Evolutionary conservation across 495 filamentous ascomycete genomes (phyloP).

Genomic region (Staphylotrichum tortipilum): DNA sequence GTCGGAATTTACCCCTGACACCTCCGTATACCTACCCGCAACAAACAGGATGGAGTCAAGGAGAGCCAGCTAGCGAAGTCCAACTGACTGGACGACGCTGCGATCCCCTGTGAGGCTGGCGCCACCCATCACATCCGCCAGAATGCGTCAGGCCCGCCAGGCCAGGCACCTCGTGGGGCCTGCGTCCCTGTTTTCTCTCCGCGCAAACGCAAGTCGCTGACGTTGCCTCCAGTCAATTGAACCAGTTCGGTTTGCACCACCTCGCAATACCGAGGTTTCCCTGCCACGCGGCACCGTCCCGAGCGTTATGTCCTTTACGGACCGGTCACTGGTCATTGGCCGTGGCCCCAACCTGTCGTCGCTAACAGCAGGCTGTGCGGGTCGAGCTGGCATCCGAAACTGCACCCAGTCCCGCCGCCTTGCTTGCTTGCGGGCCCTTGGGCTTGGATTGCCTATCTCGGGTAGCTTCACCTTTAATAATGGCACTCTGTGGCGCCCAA

Average conservation of each 20-base stretch:
- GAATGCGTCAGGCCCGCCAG: too few species aligned
- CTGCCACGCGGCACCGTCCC: conserved; percentile 8
- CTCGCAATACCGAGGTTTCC: background rate
- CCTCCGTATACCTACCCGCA: too few species aligned
- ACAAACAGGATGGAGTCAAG: too few species aligned
- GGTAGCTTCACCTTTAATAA: too few species aligned
- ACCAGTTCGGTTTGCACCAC: background rate
- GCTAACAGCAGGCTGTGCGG: background rate
- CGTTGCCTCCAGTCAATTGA: background rate
- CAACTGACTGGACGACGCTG: too few species aligned
- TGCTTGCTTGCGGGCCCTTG: background rate
- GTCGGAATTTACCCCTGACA: too few species aligned
- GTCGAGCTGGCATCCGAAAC: background rate
- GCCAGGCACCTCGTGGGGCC: too few species aligned
- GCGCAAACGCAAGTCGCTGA: background rate
- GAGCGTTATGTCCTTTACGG: background rate
- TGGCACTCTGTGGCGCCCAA: too few species aligned
- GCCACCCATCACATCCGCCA: background rate
- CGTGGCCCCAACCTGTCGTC: too few species aligned
- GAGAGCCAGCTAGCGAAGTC: too few species aligned
- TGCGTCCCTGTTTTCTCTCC: too few species aligned
- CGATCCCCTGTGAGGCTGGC: too few species aligned
- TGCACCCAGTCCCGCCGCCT: background rate
- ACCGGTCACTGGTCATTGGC: background rate
- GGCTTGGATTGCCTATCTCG: background rate